Percentiles rank a stretch among this genome's conserved stretches.
Conservation (phyloP, 2,329 filamentous ascomycete genomes). For the Aureobasidium mangrovei region DNA sequence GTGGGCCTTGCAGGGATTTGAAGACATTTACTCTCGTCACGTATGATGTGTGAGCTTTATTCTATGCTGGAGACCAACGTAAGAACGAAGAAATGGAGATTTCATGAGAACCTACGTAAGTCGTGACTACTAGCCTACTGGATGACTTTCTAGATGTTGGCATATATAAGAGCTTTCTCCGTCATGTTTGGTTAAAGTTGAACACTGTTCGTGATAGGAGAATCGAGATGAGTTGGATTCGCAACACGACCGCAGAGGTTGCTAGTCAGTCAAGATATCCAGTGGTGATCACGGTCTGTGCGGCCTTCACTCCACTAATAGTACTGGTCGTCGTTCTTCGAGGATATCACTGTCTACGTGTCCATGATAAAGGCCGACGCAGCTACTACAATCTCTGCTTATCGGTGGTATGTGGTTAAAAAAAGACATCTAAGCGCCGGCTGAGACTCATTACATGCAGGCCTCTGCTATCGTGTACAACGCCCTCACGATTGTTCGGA, state of each 20-base stretch:
- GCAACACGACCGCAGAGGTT: neutral
- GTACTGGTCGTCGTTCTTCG: neutral
- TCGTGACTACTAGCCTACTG: neutral
- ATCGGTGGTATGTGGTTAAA: neutral
- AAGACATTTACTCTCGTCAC: neutral
- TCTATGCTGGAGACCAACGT: neutral
- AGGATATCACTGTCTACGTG: neutral
- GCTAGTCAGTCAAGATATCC: neutral
- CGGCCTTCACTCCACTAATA: neutral
- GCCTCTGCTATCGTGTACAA: neutral
- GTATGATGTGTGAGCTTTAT: neutral
- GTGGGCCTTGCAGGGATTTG: no score
- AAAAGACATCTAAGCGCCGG: neutral
- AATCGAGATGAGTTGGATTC: neutral
- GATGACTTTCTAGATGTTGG: neutral
- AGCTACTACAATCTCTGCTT: neutral
- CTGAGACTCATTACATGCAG: neutral
- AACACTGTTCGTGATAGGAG: neutral
- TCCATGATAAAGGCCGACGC: neutral
- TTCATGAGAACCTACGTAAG: neutral
- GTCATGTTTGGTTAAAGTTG: neutral
- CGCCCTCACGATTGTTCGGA: neutral
- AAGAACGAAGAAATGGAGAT: neutral
- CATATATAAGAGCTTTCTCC: neutral
- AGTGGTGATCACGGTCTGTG: neutral